Conservation (phyloP, 176 grass and related monocot species). For the Triticum urartu region DNA sequence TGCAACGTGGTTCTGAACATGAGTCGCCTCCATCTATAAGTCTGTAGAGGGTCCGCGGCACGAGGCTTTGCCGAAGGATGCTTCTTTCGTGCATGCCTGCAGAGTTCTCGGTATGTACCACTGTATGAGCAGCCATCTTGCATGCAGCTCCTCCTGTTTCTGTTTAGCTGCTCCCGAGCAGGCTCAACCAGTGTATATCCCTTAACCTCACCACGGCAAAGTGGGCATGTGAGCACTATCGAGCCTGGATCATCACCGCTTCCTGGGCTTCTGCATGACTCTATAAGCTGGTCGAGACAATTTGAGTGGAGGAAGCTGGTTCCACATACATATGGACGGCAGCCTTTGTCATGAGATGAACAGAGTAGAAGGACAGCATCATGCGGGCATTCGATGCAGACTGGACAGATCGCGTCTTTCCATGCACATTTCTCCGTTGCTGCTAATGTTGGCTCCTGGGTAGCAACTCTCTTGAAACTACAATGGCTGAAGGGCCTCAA, state of each 20-base stretch:
- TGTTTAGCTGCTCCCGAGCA: slow-evolving; percentile 65
- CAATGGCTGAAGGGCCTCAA: not conserved
- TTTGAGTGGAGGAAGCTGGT: slow-evolving; percentile 69
- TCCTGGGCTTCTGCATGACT: slow-evolving; percentile 41
- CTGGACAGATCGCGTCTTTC: slow-evolving; percentile 70
- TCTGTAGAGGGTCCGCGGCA: slow-evolving; percentile 53
- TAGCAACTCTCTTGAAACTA: slow-evolving; percentile 34
- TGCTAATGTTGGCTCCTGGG: slow-evolving; percentile 29
- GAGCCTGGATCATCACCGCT: slow-evolving; percentile 36
- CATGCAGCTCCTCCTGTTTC: slow-evolving; percentile 65
- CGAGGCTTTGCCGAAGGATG: slow-evolving; percentile 60
- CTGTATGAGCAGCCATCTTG: slow-evolving; percentile 70
- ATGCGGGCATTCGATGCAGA: slow-evolving; percentile 86
- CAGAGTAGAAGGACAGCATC: slow-evolving; percentile 82
- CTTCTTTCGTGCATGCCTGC: slow-evolving; percentile 49
- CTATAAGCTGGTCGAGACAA: slow-evolving; percentile 73
- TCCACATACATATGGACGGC: slow-evolving; percentile 82
- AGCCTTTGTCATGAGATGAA: slow-evolving; percentile 83
- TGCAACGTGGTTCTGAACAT: slow-evolving; percentile 46
- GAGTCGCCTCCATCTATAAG: slow-evolving; percentile 58
- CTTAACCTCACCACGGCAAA: slow-evolving; percentile 80
- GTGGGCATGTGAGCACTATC: slow-evolving; percentile 62
- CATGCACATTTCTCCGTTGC: slow-evolving; percentile 63
- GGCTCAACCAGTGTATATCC: slow-evolving; percentile 81
- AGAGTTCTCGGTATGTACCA: slow-evolving; percentile 56